A percentile compares a stretch with the other conserved stretches of the same genome.
Conservation (phyloP, 2,329 filamentous ascomycete genomes). For the Aspergillus sp. region DNA sequence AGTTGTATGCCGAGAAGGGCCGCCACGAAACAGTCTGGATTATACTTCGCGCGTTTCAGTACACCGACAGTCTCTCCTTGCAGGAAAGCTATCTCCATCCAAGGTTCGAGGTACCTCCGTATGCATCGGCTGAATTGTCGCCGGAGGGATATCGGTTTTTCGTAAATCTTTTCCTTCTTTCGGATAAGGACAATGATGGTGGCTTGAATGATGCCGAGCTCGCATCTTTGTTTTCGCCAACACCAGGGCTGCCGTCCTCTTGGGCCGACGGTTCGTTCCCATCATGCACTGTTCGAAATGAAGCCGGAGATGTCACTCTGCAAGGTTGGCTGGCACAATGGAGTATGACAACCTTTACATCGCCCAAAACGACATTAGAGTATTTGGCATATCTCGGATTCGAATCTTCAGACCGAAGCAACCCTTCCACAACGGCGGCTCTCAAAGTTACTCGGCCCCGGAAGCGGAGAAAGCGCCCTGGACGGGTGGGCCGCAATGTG, state of each 20-base stretch:
- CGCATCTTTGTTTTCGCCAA: slow-evolving; percentile 84
- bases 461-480: slow-evolving; percentile 77
- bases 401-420: slow-evolving; percentile 71
- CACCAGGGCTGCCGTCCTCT: slow-evolving; percentile 80
- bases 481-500: slow-evolving; percentile 88
- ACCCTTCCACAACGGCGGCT: slow-evolving; percentile 75
- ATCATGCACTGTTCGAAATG: slow-evolving; percentile 89
- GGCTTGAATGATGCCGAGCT: slow-evolving; percentile 86
- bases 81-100: slow-evolving; percentile 90
- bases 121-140: slow-evolving; percentile 88
- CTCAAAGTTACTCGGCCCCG: slow-evolving; percentile 90
- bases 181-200: slow-evolving; percentile 97
- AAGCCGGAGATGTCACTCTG: slow-evolving; percentile 90
- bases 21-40: slow-evolving; percentile 99
- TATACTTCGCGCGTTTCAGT: slow-evolving; percentile 90
- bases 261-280: slow-evolving; percentile 91
- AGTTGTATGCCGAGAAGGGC: slow-evolving; percentile 94
- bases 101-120: slow-evolving; percentile 90
- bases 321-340: slow-evolving; percentile 98
- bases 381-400: slow-evolving; percentile 97
- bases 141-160: slow-evolving; percentile 96
- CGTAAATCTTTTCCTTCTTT: slow-evolving; percentile 90
- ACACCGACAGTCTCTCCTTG: slow-evolving; percentile 90
- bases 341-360: slow-evolving; percentile 99
- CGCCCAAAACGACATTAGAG: slow-evolving; percentile 90